A percentile compares a stretch with the other conserved stretches of the same genome.
Conservation (phyloP, 495 filamentous ascomycete genomes). For the Xylaria longipes region DNA sequence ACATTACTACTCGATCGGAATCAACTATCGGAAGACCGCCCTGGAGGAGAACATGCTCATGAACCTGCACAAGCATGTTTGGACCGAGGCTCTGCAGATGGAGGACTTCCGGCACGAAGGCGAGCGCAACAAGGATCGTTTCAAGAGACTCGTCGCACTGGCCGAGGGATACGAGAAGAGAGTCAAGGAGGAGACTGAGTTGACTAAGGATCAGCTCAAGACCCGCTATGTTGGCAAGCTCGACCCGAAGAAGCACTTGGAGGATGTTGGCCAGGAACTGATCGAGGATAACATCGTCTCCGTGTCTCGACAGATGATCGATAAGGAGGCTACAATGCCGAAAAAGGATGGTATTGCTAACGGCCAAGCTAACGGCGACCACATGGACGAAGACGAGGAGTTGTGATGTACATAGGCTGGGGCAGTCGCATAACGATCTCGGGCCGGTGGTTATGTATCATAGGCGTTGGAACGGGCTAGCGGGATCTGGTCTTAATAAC, state of each 20-base stretch:
- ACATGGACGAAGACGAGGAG: conserved; percentile 62
- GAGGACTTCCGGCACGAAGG: conserved; percentile 90
- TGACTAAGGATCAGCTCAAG: conserved; percentile 97
- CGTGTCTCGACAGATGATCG: conserved; percentile 96
- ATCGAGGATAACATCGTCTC: conserved; percentile 99
- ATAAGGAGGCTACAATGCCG: conserved; percentile 86
- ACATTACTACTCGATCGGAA: conserved; percentile 98
- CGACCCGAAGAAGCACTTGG: conserved; percentile 98
- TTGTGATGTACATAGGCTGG: conserved; percentile 37
- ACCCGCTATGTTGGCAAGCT: conserved; percentile 98
- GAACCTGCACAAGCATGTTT: conserved; percentile 99
- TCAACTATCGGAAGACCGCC: conserved; percentile 97
- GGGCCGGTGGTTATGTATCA: conserved; percentile 38
- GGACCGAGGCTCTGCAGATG: conserved; percentile 98
- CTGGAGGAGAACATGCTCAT: conserved; percentile 99
- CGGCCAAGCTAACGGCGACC: conserved; percentile 60
- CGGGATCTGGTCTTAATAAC: conserved; percentile 35
- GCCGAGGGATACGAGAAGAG: conserved; percentile 98
- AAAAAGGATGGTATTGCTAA: conserved; percentile 60
- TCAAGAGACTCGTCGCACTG: conserved; percentile 85
- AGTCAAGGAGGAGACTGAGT: conserved; percentile 95
- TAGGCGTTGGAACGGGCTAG: conserved; percentile 43
- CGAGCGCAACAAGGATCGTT: conserved; percentile 78
- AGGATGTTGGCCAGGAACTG: conserved; percentile 91
- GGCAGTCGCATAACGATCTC: conserved; percentile 29